A percentile compares a stretch with the other conserved stretches of the same genome.
phyloP scores from a whole-genome alignment of 2,329 filamentous ascomycete genomes.

The Coniochaeta sp. region DNA sequence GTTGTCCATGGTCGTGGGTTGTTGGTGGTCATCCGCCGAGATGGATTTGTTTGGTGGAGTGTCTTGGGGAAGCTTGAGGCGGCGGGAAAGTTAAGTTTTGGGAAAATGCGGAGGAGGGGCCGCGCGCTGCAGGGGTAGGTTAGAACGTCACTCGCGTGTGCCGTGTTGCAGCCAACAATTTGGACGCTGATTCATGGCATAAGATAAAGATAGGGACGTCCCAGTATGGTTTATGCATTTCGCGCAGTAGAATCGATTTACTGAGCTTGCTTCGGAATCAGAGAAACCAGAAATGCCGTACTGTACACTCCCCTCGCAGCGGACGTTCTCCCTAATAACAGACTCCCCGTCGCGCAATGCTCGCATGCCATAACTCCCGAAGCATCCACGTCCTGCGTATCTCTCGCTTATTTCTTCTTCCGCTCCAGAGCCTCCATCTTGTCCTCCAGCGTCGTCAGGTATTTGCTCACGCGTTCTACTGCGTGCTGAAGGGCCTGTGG shows the following conservation, averaged over 20 bases:
- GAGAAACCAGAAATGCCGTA: neutral
- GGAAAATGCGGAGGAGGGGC: conserved; percentile 3
- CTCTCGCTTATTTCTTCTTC: conserved; percentile 56
- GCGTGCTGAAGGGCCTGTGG: conserved; percentile 75
- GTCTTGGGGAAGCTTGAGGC: neutral
- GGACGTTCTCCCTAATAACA: too few species aligned
- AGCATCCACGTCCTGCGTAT: neutral
- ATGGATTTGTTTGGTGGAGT: neutral
- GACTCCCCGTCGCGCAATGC: too few species aligned
- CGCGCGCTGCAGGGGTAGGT: neutral
- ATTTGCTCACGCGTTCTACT: conserved; percentile 77
- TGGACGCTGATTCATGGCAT: neutral
- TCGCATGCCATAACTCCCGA: neutral
- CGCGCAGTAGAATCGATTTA: neutral
- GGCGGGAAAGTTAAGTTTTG: neutral
- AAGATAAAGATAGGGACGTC: neutral
- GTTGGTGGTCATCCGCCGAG: too few species aligned
- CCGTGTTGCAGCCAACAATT: too few species aligned
- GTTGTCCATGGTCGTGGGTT: conserved; percentile 44
- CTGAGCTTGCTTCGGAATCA: conserved; percentile 1
- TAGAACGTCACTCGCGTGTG: too few species aligned
- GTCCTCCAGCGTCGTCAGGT: conserved; percentile 75
- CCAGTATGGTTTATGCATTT: neutral
- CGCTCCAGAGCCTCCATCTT: conserved; percentile 60
- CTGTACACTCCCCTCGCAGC: neutral